These are phyloP conservation scores for Strigomonas galati DNA, from an alignment of 208 protist genomes.

Conservation along the genomic window DNA sequence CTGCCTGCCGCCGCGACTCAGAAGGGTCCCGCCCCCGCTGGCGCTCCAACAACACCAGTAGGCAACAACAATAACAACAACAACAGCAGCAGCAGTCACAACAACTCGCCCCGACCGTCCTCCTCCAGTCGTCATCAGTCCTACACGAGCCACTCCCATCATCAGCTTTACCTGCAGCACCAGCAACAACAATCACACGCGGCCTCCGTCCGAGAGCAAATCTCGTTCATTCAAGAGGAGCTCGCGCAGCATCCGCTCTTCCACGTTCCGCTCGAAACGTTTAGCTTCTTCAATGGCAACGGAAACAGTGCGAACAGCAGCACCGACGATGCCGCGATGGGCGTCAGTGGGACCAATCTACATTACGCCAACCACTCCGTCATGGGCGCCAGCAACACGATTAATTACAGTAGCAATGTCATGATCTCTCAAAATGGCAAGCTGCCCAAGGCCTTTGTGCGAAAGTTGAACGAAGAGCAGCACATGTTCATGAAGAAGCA, in stretches of 20 bases:
- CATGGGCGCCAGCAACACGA: neutral
- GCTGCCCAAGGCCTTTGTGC: neutral
- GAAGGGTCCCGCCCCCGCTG: too few relatives aligned
- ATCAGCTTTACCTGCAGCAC: neutral
- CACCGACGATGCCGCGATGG: too few relatives aligned
- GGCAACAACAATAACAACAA: too few relatives aligned
- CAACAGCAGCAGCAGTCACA: neutral
- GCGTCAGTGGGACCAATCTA: too few relatives aligned
- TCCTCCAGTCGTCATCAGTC: too few relatives aligned
- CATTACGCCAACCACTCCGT: neutral
- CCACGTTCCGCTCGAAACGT: neutral
- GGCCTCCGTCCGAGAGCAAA: neutral
- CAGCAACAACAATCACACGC: neutral
- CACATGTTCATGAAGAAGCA: neutral
- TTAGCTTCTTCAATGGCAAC: neutral
- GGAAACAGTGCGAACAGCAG: neutral
- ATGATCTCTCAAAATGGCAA: neutral
- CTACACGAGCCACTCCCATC: too few relatives aligned
- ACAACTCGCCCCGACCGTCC: too few relatives aligned
- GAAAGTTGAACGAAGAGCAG: neutral
- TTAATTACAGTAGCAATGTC: neutral
- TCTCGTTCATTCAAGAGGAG: neutral
- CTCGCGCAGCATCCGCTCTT: neutral
- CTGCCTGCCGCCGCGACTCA: too few relatives aligned
- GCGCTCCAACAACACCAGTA: too few relatives aligned